Percentiles rank a stretch among this genome's conserved stretches.
phyloP scores from a whole-genome alignment of 2,329 filamentous ascomycete species.

The Tolypocladium ophioglossoides region DNA sequence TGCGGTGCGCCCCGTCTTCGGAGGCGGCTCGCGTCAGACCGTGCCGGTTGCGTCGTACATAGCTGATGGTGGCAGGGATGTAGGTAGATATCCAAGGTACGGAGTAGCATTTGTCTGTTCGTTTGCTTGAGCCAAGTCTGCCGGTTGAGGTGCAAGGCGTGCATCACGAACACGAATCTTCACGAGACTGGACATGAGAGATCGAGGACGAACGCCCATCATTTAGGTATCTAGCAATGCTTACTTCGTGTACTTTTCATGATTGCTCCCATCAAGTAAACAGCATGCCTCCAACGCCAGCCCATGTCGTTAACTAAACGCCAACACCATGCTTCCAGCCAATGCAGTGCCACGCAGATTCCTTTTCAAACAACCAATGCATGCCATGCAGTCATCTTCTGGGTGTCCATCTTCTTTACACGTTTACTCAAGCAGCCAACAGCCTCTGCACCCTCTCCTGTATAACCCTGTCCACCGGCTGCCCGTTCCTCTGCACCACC shows the following conservation, averaged over 20 bases:
- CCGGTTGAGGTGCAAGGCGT: neutral
- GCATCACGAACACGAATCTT: neutral
- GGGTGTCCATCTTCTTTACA: neutral
- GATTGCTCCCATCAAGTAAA: neutral
- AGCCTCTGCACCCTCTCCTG: constrained; percentile 25
- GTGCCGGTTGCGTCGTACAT: no score
- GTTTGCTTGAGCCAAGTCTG: neutral
- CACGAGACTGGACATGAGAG: neutral
- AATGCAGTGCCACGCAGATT: neutral
- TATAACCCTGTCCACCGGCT: constrained; percentile 26
- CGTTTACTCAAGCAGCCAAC: constrained; percentile 10
- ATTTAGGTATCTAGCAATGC: neutral
- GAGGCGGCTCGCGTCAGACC: no score
- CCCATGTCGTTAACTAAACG: neutral
- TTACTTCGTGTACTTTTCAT: neutral
- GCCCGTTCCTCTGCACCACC: constrained; percentile 37
- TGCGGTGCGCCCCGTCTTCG: no score
- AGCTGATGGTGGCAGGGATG: no score
- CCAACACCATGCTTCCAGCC: constrained; percentile 4
- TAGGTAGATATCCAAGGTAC: no score
- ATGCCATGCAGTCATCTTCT: neutral
- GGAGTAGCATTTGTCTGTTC: no score
- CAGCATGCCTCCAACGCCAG: constrained; percentile 1
- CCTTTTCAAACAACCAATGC: neutral
- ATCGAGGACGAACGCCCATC: neutral